Evolutionary conservation across 306 rosid species (phyloP), one percentile per base, ranked within the genome.

Genomic region (Cyclanthera cordifolia): DNA sequence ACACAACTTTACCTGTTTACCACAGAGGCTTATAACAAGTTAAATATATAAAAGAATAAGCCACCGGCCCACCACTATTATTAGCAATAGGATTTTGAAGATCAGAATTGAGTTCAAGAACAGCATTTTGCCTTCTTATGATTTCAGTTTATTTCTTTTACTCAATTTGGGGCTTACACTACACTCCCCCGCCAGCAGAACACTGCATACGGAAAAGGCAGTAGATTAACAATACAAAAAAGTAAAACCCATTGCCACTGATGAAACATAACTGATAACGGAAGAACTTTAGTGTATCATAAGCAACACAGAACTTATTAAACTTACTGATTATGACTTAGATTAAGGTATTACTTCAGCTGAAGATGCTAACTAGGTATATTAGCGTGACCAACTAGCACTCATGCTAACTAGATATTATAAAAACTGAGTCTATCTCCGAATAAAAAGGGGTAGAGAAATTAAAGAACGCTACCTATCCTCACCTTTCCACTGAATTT

Each of bases 401-500:
- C 14, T 34, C 1, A 57, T 15, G 17, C 21, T 64, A 11, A 61
- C 30, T 61, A 61, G 30, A 37, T 43, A 39, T 10, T 39, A 34
- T 58, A 8, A 34, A 27, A 3, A 20, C n/a, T 37, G n/a, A 58
- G 7, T 8, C 20, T 0, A n/a, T 15, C 20, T 41, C 12, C 2
- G 1, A 27, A 57, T n/a, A n/a, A n/a, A 8, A 17, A 24, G 11
- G 8, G 2, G 11, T 7, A 58, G 21, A 4, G 45, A 5, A 51
- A 27, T 1, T 48, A 47, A 49, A 14, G 0, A 20, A 52, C 24
- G n/a, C 0, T n/a, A 2, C 10, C 51, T 58, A 30, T n/a, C 8
- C 34, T n/a, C 43, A 90, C 97, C 93, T 90, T 88, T 3, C 97
- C 97, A 0, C 97, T 90, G 57, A 90, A 86, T 67, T 90, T 90